Conservation (phyloP, 805 yeast genomes). For the Candida xiaguanensis region DNA sequence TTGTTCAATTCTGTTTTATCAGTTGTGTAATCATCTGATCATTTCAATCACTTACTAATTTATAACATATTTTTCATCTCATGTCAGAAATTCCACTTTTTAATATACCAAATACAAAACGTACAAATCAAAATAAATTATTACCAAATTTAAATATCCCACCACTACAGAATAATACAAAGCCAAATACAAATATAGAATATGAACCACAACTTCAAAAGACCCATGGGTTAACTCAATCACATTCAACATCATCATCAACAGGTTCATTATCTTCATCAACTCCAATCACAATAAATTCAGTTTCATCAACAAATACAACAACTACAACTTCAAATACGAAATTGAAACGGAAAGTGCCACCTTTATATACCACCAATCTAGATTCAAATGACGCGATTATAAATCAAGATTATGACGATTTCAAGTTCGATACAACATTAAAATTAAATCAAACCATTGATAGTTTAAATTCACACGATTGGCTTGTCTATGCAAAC, state of each 20-base stretch:
- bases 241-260: constrained; percentile 2
- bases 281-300: constrained; percentile 10
- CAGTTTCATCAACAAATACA: constrained; percentile 6
- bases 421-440: constrained; percentile 1
- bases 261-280: constrained; percentile 7
- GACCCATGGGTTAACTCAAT: background rate
- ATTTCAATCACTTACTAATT: background rate
- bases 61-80: background rate
- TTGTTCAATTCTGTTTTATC: background rate
- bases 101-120: constrained; percentile 30
- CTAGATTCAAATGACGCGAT: constrained; percentile 14
- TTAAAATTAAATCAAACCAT: constrained; percentile 16
- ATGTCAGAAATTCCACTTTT: constrained; percentile 26
- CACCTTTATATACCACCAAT: too few species aligned
- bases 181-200: constrained; percentile 9
- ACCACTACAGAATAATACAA: constrained; percentile 10
- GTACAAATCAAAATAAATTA: constrained; percentile 15
- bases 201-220: background rate
- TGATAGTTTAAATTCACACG: constrained; percentile 58
- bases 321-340: background rate
- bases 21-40: background rate
- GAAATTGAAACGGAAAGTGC: constrained; percentile 33
- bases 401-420: background rate
- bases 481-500: constrained; percentile 66
- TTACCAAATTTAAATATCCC: constrained; percentile 27